phyloP scores from a whole-genome alignment of 2,329 filamentous ascomycete species.

The Neopestalotiopsis sp. region DNA sequence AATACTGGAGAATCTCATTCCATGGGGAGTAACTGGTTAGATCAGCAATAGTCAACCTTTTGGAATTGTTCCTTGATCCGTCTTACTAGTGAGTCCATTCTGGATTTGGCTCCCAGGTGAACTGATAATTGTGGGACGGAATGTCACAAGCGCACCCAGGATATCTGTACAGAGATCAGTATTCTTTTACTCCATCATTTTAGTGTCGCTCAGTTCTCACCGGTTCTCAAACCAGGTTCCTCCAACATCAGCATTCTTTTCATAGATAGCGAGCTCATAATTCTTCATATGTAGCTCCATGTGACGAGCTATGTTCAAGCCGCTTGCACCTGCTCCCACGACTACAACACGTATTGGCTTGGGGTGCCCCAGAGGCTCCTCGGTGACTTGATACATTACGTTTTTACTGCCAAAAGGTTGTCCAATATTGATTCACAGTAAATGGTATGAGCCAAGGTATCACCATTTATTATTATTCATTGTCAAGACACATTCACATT shows the following conservation, averaged over 20 bases:
- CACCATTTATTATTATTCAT: not conserved
- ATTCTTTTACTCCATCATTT: not conserved
- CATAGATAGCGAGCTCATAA: not conserved
- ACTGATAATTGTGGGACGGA: conserved; percentile 7
- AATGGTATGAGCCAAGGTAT: not conserved
- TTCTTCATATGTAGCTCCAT: not conserved
- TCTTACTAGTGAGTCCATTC: not conserved
- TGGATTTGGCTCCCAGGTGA: not conserved
- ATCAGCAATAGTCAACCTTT: not conserved
- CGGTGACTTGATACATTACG: not conserved
- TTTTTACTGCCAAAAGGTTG: not conserved
- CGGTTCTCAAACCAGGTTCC: conserved; percentile 14
- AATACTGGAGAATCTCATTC: not conserved
- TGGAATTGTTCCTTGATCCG: not conserved
- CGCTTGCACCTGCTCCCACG: conserved; percentile 2
- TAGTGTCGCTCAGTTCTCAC: not conserved
- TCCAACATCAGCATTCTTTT: conserved; percentile 14
- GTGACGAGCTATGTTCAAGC: conserved; percentile 9
- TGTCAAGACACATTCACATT: not conserved
- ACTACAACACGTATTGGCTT: not conserved
- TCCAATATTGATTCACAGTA: not conserved
- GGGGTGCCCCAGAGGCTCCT: not conserved
- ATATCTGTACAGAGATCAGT: not conserved
- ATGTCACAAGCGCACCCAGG: conserved; percentile 13
- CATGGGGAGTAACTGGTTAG: not conserved